Percentiles rank a stretch among this genome's conserved stretches.
Evolutionary conservation across 805 yeast species (phyloP).

Genomic region (Isabelozyma rhagii): DNA sequence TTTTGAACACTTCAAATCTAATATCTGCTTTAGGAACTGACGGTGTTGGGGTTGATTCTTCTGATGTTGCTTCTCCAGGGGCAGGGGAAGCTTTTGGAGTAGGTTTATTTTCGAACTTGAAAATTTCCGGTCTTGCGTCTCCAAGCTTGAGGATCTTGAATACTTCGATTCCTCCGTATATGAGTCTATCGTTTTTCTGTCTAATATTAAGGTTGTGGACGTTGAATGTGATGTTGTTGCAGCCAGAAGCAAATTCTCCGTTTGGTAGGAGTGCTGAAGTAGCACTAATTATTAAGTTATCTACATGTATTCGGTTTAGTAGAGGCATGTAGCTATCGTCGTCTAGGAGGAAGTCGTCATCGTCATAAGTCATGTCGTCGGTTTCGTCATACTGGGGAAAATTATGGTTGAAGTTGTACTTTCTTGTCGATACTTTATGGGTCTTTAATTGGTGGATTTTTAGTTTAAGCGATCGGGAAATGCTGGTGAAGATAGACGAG

Average conservation of each 20-base stretch:
- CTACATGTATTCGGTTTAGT: constrained; percentile 38
- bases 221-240: constrained; percentile 20
- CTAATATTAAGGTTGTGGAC: constrained; percentile 33
- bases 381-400: constrained; percentile 24
- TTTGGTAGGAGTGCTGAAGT: constrained; percentile 41
- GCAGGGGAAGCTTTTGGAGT: not conserved
- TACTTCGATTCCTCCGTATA: constrained; percentile 47
- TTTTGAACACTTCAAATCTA: constrained; percentile 46
- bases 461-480: constrained; percentile 33
- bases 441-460: constrained; percentile 27
- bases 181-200: constrained; percentile 38
- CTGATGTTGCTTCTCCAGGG: not conserved
- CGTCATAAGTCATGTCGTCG: constrained; percentile 7
- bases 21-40: constrained; percentile 42
- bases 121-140: constrained; percentile 20
- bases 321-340: constrained; percentile 14
- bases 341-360: constrained; percentile 1
- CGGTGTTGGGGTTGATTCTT: constrained; percentile 4
- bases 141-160: constrained; percentile 21
- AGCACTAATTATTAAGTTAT: constrained; percentile 37
- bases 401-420: constrained; percentile 4
- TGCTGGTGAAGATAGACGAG: constrained; percentile 31
- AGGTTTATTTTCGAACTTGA: constrained; percentile 15
- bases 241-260: constrained; percentile 42
- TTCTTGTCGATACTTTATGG: constrained; percentile 2